These are phyloP conservation scores for Ogataea sp. DNA, from an alignment of 805 yeast genomes.

Conservation along the genomic window DNA sequence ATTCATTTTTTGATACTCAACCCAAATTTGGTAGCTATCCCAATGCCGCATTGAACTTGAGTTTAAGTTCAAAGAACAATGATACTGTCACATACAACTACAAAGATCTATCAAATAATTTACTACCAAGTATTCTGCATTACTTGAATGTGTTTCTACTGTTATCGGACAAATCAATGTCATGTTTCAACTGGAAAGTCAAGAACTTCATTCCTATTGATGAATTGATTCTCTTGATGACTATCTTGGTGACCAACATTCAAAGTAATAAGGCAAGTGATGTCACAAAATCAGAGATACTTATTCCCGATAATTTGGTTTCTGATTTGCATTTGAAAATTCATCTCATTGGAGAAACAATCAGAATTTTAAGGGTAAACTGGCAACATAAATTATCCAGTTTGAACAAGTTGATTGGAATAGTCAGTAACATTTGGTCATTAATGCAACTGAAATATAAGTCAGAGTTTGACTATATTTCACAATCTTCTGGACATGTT, in stretches of 20 bases:
- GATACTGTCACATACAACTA: slow-evolving; percentile 30
- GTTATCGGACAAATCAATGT: slow-evolving; percentile 30
- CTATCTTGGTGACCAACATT: slow-evolving; percentile 45
- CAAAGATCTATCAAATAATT: slow-evolving; percentile 42
- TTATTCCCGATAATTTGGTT: neutral
- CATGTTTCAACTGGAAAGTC: slow-evolving; percentile 49
- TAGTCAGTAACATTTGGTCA: slow-evolving; percentile 16
- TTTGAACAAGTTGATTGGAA: slow-evolving; percentile 13
- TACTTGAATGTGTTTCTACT: slow-evolving; percentile 47
- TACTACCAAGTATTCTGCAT: slow-evolving; percentile 50
- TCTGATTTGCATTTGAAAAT: slow-evolving; percentile 26
- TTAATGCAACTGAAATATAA: slow-evolving; percentile 13
- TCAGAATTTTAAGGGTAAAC: slow-evolving; percentile 10
- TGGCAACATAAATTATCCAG: slow-evolving; percentile 19
- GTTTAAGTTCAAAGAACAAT: neutral
- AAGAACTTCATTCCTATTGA: slow-evolving; percentile 55
- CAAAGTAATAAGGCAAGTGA: slow-evolving; percentile 20
- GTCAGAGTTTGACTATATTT: neutral
- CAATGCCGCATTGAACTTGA: slow-evolving; percentile 10
- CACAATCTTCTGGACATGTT: neutral
- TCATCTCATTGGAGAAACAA: slow-evolving; percentile 13
- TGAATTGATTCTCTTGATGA: slow-evolving; percentile 43
- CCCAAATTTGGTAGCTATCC: neutral
- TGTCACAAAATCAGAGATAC: neutral
- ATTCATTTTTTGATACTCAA: neutral